Evolutionary conservation across 495 filamentous ascomycete genomes (phyloP).

Genomic region (Aspergillus coremiiformis): DNA sequence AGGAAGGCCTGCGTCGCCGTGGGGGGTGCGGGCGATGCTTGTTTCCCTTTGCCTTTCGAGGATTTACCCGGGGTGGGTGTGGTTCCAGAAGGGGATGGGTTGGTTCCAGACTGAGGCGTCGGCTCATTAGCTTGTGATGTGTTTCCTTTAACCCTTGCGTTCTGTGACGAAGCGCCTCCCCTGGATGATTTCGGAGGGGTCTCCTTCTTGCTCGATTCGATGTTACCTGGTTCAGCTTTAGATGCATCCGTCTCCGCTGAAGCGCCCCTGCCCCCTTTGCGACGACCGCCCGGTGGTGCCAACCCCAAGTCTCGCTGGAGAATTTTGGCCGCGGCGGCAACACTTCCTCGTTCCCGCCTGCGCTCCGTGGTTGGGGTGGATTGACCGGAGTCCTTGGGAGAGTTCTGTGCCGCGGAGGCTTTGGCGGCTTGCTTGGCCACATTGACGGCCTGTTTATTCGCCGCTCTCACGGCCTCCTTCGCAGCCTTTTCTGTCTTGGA

Average conservation of each 20-base stretch:
- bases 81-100: slow-evolving; percentile 23
- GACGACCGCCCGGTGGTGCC: slow-evolving; percentile 48
- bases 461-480: slow-evolving; percentile 73
- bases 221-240: slow-evolving; percentile 23
- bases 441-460: slow-evolving; percentile 55
- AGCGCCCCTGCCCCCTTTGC: slow-evolving; percentile 34
- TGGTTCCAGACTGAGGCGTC: slow-evolving; percentile 18
- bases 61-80: slow-evolving; percentile 27
- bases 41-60: slow-evolving; percentile 30
- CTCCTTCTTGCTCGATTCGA: slow-evolving; percentile 29
- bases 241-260: slow-evolving; percentile 26
- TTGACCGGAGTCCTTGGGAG: slow-evolving; percentile 27
- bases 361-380: slow-evolving; percentile 35
- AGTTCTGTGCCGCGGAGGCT: slow-evolving; percentile 20
- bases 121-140: slow-evolving; percentile 22
- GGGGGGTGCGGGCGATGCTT: slow-evolving; percentile 28
- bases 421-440: slow-evolving; percentile 15
- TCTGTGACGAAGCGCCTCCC: slow-evolving; percentile 22
- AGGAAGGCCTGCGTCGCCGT: slow-evolving; percentile 77
- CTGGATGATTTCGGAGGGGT: slow-evolving; percentile 24
- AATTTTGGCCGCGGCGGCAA: slow-evolving; percentile 71
- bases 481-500: slow-evolving; percentile 52
- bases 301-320: slow-evolving; percentile 86
- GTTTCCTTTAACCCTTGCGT: slow-evolving; percentile 16
- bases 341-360: slow-evolving; percentile 61